Evolutionary conservation across 2,329 filamentous ascomycete species (phyloP).

Genomic region (Ascosphaera aggregata): DNA sequence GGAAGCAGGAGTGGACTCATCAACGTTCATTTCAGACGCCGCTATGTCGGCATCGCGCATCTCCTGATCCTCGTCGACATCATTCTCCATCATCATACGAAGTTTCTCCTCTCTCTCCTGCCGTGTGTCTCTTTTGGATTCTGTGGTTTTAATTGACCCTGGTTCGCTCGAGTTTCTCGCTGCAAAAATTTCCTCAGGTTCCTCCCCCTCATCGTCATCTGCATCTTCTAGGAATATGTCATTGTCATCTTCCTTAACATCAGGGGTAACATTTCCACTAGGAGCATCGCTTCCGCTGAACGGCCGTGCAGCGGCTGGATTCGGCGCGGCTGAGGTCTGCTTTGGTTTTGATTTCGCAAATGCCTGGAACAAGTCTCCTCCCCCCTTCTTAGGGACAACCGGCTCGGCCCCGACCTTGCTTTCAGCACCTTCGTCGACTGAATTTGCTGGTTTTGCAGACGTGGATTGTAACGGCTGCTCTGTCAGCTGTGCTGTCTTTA

Average conservation of each 20-base stretch:
- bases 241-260: neutral
- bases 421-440: no score
- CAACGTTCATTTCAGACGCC: slow-evolving; percentile 13
- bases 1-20: slow-evolving; percentile 36
- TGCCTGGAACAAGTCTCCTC: slow-evolving; percentile 44
- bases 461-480: slow-evolving; percentile 13
- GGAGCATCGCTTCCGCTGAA: neutral
- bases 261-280: neutral
- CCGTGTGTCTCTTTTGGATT: slow-evolving; percentile 20
- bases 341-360: slow-evolving; percentile 52
- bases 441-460: no score
- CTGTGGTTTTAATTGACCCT: neutral
- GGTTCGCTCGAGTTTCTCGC: neutral
- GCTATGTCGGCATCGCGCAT: slow-evolving; percentile 5
- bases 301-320: neutral
- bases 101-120: slow-evolving; percentile 43
- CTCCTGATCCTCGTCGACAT: slow-evolving; percentile 4
- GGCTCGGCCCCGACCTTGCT: no score
- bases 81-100: slow-evolving; percentile 51
- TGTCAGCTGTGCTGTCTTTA: slow-evolving; percentile 28
- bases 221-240: neutral
- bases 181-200: neutral
- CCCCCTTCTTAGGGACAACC: neutral
- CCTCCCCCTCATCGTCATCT: neutral
- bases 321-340: slow-evolving; percentile 3